Conservation (phyloP, 495 filamentous ascomycete species). For the Podospora australis region DNA sequence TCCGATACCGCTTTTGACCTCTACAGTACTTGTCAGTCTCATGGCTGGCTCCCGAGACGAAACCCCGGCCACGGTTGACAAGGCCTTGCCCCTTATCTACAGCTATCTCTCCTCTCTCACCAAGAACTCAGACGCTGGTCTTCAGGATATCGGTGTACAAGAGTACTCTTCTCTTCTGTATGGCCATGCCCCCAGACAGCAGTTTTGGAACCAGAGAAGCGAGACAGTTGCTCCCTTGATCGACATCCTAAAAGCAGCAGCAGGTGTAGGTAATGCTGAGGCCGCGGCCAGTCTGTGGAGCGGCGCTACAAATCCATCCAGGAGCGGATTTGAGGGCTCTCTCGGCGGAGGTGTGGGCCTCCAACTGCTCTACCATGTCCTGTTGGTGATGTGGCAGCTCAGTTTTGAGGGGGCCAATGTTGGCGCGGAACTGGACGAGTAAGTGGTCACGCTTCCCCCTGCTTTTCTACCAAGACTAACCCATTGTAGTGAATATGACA, state of each 20-base stretch:
- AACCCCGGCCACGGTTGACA: slow-evolving; percentile 51
- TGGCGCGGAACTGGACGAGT: slow-evolving; percentile 83
- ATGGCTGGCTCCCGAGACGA: slow-evolving; percentile 63
- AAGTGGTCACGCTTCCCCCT: slow-evolving; percentile 23
- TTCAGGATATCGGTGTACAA: slow-evolving; percentile 93
- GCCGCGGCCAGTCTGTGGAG: slow-evolving; percentile 62
- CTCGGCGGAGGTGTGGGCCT: slow-evolving; percentile 79
- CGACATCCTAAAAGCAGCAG: slow-evolving; percentile 73
- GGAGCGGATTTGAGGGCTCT: slow-evolving; percentile 53
- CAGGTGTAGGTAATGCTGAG: slow-evolving; percentile 59
- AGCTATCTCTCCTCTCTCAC: slow-evolving; percentile 76
- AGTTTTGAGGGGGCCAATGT: slow-evolving; percentile 82
- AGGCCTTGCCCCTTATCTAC: slow-evolving; percentile 77
- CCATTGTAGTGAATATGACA: slow-evolving; percentile 75
- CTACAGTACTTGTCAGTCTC: slow-evolving; percentile 76
- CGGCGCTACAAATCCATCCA: slow-evolving; percentile 49
- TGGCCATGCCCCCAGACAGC: slow-evolving; percentile 61
- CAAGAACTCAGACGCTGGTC: slow-evolving; percentile 67
- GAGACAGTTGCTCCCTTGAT: slow-evolving; percentile 79
- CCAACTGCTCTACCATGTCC: slow-evolving; percentile 89
- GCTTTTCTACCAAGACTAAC: not conserved
- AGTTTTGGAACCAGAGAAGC: slow-evolving; percentile 83
- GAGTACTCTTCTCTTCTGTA: slow-evolving; percentile 84
- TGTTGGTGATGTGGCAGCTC: slow-evolving; percentile 90
- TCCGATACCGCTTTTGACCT: slow-evolving; percentile 80